Evolutionary conservation across 345 rosid genomes (phyloP), one percentile per base, ranked within the genome.

Genomic region (Eucalyptus erythrocorys): DNA sequence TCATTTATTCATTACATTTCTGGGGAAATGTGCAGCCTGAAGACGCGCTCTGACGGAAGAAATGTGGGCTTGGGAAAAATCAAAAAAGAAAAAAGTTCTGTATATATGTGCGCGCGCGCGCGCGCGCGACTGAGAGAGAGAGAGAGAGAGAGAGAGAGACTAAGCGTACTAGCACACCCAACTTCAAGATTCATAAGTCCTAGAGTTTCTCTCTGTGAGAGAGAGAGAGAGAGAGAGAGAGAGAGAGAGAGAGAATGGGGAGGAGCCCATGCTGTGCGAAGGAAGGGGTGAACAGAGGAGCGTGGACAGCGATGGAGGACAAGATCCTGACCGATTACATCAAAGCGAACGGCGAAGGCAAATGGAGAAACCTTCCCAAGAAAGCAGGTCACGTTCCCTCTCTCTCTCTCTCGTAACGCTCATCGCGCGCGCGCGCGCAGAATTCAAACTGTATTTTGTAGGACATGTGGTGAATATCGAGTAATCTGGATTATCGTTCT

Each of bases 291-390:
- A 90, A 88, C 51, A 90, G 85, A 87, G 91, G 92, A 88, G 85
- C 90, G 30, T 92, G 94, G 94, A 90, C 91, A 6, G 88, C 91
- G 59, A 40, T 8, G 19, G 94, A 91, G 85, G 94, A 91, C 89
- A 49, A 90, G 87, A 86, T 88, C 27, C 94, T 91, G 37, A 37
- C 50, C 6, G 92, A 86, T 22, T 88, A 89, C 90, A 87, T 93
- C 89, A 91, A 88, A 32, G 86, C 51, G 22, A 89, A 91, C 26
- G 93, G 94, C 5, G 92, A 90, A 68, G 93, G 94, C 57, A 91
- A 91, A 32, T 91, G 92, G 94, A 49, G 92, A 55, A 85, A 88
- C 89, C 76, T 92, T 87, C 89, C 94, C 85, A 90, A 81, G 84
- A n/a, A 53, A 40, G 89, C 92, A 21, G 92, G 94, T 90, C 30